These are phyloP conservation scores for Boletus rubescentipes DNA, from an alignment of 768 basidiomycete genomes.

Conservation along the genomic window DNA sequence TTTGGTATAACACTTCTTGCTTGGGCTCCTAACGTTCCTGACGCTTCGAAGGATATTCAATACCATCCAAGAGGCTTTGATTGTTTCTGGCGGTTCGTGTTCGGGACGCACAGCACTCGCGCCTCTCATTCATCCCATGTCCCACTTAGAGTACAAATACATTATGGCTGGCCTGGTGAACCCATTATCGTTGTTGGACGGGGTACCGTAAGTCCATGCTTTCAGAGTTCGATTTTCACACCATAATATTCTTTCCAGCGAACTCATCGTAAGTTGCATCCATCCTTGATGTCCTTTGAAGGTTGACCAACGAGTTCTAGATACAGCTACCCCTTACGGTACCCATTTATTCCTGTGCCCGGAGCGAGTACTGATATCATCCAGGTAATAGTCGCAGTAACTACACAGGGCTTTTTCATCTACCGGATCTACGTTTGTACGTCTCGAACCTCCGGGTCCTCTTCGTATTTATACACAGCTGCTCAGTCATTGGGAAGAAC, in stretches of 20 bases:
- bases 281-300: neutral
- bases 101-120: neutral
- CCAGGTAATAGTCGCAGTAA: conserved; percentile 1
- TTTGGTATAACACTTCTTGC: neutral
- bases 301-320: neutral
- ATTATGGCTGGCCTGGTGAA: neutral
- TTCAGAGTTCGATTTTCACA: neutral
- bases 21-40: no score
- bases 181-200: neutral
- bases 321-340: conserved; percentile 8
- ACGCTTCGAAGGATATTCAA: conserved; percentile 2
- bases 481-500: conserved; percentile 8
- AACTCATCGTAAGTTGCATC: conserved; percentile 5
- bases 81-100: conserved; percentile 10
- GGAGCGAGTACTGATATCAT: neutral
- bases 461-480: neutral
- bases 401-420: conserved; percentile 12
- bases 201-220: conserved; percentile 1
- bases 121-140: neutral
- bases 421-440: conserved; percentile 13
- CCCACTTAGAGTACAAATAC: conserved; percentile 6
- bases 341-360: neutral
- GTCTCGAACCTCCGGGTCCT: neutral
- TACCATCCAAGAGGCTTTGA: conserved; percentile 10
- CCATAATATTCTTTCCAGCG: neutral